Percentiles rank a stretch among this genome's conserved stretches.
Evolutionary conservation across 148 eudicot genomes (phyloP).

Genomic region (Amaranthus hypochondriacus): DNA sequence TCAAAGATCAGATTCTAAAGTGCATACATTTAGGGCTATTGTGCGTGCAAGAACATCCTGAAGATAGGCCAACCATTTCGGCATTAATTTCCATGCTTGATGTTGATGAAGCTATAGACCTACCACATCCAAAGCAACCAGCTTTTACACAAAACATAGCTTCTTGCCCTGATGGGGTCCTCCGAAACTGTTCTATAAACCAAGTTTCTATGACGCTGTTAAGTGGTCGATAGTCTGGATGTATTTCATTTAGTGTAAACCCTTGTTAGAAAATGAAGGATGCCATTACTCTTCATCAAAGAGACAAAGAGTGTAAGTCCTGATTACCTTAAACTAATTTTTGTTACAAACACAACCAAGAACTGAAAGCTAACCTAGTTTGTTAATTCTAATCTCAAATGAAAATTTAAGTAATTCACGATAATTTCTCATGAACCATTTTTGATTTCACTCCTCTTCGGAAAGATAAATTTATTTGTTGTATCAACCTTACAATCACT

Average conservation of each 20-base stretch:
- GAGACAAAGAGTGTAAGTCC: too few relatives aligned
- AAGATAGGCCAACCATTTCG: constrained; percentile 41
- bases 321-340: too few relatives aligned
- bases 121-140: constrained; percentile 37
- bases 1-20: constrained; percentile 25
- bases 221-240: constrained; percentile 5
- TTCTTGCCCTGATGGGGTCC: neutral
- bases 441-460: too few relatives aligned
- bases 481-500: too few relatives aligned
- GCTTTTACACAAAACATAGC: constrained; percentile 21
- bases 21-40: constrained; percentile 45
- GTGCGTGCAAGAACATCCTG: constrained; percentile 55
- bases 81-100: constrained; percentile 40
- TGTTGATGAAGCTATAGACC: constrained; percentile 21
- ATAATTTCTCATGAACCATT: too few relatives aligned
- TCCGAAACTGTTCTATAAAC: constrained; percentile 1
- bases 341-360: too few relatives aligned
- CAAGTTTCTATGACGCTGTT: constrained; percentile 3
- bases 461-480: too few relatives aligned
- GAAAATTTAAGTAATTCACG: too few relatives aligned
- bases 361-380: too few relatives aligned
- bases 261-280: too few relatives aligned
- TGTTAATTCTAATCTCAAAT: too few relatives aligned
- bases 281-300: too few relatives aligned
- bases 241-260: neutral